Conservation (phyloP, 306 rosid genomes). For the Fragaria iinumae region DNA sequence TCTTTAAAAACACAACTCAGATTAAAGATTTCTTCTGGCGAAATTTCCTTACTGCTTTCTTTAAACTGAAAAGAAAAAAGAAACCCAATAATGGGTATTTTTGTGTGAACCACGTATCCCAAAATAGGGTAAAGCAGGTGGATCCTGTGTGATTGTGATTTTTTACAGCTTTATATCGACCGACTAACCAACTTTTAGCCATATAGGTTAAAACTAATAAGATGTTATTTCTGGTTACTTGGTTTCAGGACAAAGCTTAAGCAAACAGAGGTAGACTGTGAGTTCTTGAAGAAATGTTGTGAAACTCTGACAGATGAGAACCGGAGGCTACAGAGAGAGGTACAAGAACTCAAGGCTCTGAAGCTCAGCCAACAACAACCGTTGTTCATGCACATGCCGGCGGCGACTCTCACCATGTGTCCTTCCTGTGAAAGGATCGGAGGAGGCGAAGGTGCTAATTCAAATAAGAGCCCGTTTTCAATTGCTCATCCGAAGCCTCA, state of each 20-base stretch:
- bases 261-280: conserved; percentile 95
- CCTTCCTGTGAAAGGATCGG: conserved; percentile 84
- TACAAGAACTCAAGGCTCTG: conserved; percentile 77
- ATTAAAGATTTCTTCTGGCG: neutral
- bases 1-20: neutral
- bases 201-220: neutral
- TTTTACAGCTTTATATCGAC: neutral
- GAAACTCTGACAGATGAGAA: conserved; percentile 90
- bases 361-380: conserved; percentile 64
- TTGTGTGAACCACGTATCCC: neutral
- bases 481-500: conserved; percentile 58
- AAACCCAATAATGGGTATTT: neutral
- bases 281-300: conserved; percentile 86
- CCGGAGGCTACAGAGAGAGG: conserved; percentile 71
- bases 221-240: neutral
- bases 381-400: conserved; percentile 84
- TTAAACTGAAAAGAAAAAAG: neutral
- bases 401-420: conserved; percentile 82
- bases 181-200: neutral
- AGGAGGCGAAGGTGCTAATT: conserved; percentile 28
- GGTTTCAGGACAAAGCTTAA: conserved; percentile 81
- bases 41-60: neutral
- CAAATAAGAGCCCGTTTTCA: conserved; percentile 56
- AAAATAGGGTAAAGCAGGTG: neutral
- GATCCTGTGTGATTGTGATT: neutral